Percentiles rank a stretch among this genome's conserved stretches.
phyloP scores from a whole-genome alignment of 352 stramenopile species.

The Phytophthora crassamura region DNA sequence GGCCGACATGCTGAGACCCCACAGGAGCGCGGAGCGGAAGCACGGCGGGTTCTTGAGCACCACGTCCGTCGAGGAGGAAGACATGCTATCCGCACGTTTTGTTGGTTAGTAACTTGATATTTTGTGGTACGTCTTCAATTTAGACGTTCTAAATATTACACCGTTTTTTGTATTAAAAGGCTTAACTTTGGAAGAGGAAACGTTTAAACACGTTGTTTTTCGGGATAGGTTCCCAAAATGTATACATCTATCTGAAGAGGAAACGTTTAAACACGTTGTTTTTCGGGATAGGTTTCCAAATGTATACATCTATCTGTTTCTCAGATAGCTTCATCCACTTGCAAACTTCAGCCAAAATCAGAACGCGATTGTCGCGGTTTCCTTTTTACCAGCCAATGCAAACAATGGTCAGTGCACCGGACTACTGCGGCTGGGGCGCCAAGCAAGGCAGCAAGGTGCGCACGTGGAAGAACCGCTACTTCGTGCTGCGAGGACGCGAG shows the following conservation, averaged over 20 bases:
- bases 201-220: too few species aligned
- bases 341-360: slow-evolving; percentile 23
- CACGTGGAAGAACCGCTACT: slow-evolving; percentile 80
- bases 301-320: too few species aligned
- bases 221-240: too few species aligned
- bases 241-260: too few species aligned
- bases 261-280: too few species aligned
- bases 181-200: too few species aligned
- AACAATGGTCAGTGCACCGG: slow-evolving; percentile 22
- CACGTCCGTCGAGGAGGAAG: slow-evolving; percentile 28
- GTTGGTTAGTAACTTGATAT: too few species aligned
- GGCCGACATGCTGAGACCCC: slow-evolving; percentile 69
- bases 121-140: too few species aligned
- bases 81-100: background rate
- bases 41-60: slow-evolving; percentile 82
- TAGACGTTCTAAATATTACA: too few species aligned
- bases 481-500: slow-evolving; percentile 64
- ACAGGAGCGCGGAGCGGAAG: slow-evolving; percentile 80
- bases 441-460: slow-evolving; percentile 79
- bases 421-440: slow-evolving; percentile 67
- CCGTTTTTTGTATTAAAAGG: too few species aligned
- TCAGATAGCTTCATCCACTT: too few species aligned
- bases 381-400: background rate
- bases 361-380: slow-evolving; percentile 20
- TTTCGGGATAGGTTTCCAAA: too few species aligned